Conservation (phyloP, 495 filamentous ascomycete genomes). For the Penicillium canariense region DNA sequence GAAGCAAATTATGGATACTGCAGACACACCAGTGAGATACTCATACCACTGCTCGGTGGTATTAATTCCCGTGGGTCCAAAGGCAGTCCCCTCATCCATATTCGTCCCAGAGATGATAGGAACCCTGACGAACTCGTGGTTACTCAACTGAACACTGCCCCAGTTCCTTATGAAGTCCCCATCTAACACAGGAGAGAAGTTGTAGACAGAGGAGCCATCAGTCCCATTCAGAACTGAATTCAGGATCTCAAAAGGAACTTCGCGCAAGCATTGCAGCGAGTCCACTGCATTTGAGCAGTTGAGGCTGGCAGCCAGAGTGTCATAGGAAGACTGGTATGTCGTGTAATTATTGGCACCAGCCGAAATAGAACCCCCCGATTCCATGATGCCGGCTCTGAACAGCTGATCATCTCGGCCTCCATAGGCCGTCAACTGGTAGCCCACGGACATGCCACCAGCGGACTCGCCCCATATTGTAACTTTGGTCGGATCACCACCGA, state of each 20-base stretch:
- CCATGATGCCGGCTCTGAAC: conserved; percentile 46
- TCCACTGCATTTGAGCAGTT: conserved; percentile 38
- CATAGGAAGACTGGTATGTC: conserved; percentile 38
- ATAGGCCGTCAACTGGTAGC: conserved; percentile 51
- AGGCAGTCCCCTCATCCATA: conserved; percentile 49
- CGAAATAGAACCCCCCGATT: conserved; percentile 46
- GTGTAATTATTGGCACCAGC: conserved; percentile 29
- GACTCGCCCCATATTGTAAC: conserved; percentile 72
- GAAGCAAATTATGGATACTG: neutral
- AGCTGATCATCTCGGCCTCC: conserved; percentile 46
- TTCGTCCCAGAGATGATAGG: conserved; percentile 49
- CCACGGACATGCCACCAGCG: conserved; percentile 54
- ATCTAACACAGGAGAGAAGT: conserved; percentile 48
- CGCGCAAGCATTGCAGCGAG: conserved; percentile 47
- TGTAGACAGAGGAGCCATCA: conserved; percentile 28
- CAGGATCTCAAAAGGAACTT: conserved; percentile 41
- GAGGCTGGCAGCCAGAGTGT: conserved; percentile 36
- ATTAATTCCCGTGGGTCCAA: conserved; percentile 44
- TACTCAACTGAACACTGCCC: conserved; percentile 33
- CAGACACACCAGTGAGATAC: conserved; percentile 37
- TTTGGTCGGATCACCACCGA: conserved; percentile 54
- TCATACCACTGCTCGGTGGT: conserved; percentile 46
- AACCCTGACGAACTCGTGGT: conserved; percentile 44
- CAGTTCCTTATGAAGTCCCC: conserved; percentile 46
- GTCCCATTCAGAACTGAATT: conserved; percentile 42